Base-by-base conservation (phyloP, 768 basidiomycete genomes). In the Leccinum fibrillosum region DNA sequence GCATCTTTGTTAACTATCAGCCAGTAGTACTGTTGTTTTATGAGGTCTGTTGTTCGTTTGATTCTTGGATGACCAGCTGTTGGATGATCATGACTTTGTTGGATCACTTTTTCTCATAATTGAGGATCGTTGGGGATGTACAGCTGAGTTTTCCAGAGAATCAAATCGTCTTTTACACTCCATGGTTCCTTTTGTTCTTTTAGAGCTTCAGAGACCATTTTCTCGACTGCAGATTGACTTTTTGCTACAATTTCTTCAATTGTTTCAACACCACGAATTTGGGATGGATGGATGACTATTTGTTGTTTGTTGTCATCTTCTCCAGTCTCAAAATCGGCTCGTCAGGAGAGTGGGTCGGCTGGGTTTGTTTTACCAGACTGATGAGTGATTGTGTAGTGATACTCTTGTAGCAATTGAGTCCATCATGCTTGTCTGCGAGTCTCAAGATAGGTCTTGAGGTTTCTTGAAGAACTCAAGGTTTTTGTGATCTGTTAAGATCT, bases 401-500 rank as follows among this genome's bases (percentile, higher is more conserved):
- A 57, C 17, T 57, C 51, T 11, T 53, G 51, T 0, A 53, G 2
- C 0, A 17, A 4, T 13, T 52, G 32, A 2, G 35, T 6, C 57
- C 52, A 58, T 2, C 6, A 0, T 0, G 52, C 57, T 12, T 58
- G 57, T 3, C 4, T 2, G 1, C 19, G 2, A 0, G 52, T 21
- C 21, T 21, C 21, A 21, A 21, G 21, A 53, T 0, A 54, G 47
- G 1, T 58, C 52, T 4, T 54, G 52, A 0, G 51, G 51, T 4
- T 28, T 11, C 1, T 23, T 45, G 1, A 45, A 82, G 61, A 78
- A 81, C 45, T 77, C 65, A 0, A 82, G 68, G 39, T 82, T 80
- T 49, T 75, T 72, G 5, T 77, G 72, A 52, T 79, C 68, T 1
- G 71, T 71, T 54, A 67, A 58, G 35, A 79, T 39, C 4, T 17